phyloP scores from a whole-genome alignment of 257 asterid species.

The Henckelia pumila region DNA sequence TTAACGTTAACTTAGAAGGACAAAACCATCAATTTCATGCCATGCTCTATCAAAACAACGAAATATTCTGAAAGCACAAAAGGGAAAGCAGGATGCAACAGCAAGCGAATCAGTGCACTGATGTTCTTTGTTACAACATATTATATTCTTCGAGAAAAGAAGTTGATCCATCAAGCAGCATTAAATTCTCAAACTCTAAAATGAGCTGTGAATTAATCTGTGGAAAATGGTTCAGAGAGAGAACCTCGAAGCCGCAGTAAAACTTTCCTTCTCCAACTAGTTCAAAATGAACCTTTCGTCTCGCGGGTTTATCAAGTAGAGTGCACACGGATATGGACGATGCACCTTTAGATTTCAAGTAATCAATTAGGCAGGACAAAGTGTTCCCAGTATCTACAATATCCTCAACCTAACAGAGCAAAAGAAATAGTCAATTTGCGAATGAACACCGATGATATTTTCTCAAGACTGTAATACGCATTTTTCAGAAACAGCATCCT shows the following conservation, averaged over 20 bases:
- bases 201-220: background rate
- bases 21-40: no score
- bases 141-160: background rate
- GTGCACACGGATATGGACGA: slow-evolving; percentile 82
- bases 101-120: background rate
- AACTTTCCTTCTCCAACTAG: slow-evolving; percentile 78
- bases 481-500: no score
- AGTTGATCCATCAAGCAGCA: background rate
- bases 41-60: no score
- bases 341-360: slow-evolving; percentile 79
- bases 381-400: slow-evolving; percentile 91
- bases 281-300: slow-evolving; percentile 61
- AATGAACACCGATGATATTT: no score
- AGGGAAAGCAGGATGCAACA: background rate
- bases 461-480: no score
- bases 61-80: background rate
- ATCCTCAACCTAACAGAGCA: slow-evolving; percentile 72
- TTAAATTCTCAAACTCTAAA: background rate
- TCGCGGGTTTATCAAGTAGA: slow-evolving; percentile 72
- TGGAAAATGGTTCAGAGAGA: slow-evolving; percentile 7
- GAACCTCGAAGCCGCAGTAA: slow-evolving; percentile 84
- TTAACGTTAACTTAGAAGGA: no score
- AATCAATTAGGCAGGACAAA: slow-evolving; percentile 53
- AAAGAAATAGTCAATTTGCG: no score
- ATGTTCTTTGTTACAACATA: no score